phyloP scores from a whole-genome alignment of 257 asterid genomes.

The Solanum tarapatanum region DNA sequence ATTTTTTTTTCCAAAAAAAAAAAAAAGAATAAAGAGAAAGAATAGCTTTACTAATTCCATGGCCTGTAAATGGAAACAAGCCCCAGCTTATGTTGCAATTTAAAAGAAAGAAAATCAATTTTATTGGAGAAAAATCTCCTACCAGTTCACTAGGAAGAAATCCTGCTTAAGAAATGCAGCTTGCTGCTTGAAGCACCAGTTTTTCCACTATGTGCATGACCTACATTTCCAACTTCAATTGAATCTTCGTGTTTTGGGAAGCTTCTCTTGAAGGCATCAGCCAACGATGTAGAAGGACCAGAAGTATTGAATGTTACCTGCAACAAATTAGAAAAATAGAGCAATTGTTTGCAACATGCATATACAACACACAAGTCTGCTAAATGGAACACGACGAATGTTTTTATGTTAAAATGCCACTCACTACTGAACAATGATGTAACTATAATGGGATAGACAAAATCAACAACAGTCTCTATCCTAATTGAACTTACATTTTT shows the following conservation, averaged over 20 bases:
- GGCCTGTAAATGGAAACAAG: not conserved
- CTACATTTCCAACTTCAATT: slow-evolving; percentile 4
- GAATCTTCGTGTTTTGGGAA: slow-evolving; percentile 10
- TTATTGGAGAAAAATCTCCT: not conserved
- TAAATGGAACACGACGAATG: not conserved
- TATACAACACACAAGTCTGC: not conserved
- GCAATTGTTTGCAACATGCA: not conserved
- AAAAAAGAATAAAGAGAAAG: not conserved
- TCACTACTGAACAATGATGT: not conserved
- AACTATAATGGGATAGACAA: not conserved
- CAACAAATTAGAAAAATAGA: not conserved
- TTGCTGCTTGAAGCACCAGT: slow-evolving; percentile 17
- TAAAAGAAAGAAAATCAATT: not conserved
- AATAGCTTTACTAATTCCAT: not conserved
- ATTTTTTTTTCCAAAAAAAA: not conserved
- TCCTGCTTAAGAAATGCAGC: slow-evolving; percentile 6
- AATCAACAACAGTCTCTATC: not conserved
- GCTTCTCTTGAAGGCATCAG: slow-evolving; percentile 12
- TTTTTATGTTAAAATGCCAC: not conserved
- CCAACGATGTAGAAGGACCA: slow-evolving; percentile 8
- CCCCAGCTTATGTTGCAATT: not conserved
- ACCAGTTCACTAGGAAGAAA: slow-evolving; percentile 18
- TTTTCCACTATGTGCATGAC: slow-evolving; percentile 5
- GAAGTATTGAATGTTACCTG: slow-evolving; percentile 2
- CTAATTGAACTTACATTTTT: slow-evolving; percentile 1